Evolutionary conservation across 2,329 filamentous ascomycete genomes (phyloP).

Genomic region (Chaetomium olivaceum): DNA sequence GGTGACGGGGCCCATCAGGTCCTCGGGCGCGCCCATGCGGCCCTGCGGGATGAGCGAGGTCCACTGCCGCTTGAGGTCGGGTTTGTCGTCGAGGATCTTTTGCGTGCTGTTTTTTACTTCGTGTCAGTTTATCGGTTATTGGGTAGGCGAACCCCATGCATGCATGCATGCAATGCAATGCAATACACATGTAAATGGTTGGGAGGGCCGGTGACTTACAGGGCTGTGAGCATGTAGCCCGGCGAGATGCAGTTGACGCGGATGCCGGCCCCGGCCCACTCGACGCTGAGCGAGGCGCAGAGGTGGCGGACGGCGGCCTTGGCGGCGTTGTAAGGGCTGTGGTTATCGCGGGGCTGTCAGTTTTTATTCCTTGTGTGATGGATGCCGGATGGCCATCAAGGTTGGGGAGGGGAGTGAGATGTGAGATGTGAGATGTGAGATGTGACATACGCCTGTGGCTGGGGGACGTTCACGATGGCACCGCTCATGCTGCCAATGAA

Average conservation of each 20-base stretch:
- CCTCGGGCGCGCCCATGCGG: slow-evolving; percentile 88
- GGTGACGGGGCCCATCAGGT: slow-evolving; percentile 89
- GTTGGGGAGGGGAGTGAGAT: background rate
- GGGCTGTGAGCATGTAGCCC: slow-evolving; percentile 92
- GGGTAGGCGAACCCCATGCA: too few relatives aligned
- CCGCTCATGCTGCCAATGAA: slow-evolving; percentile 97
- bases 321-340: slow-evolving; percentile 80
- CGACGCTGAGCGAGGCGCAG: slow-evolving; percentile 83
- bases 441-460: slow-evolving; percentile 71
- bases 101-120: slow-evolving; percentile 78
- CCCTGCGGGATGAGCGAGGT: slow-evolving; percentile 87
- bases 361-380: background rate
- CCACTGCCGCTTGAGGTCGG: slow-evolving; percentile 87
- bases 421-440: slow-evolving; percentile 6
- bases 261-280: slow-evolving; percentile 87
- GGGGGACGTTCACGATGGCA: slow-evolving; percentile 89
- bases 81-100: slow-evolving; percentile 93
- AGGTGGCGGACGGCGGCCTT: slow-evolving; percentile 92
- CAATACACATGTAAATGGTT: background rate
- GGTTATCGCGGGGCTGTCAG: background rate
- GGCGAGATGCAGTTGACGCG: slow-evolving; percentile 94
- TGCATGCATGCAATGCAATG: background rate
- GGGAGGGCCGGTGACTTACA: slow-evolving; percentile 67
- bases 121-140: too few relatives aligned
- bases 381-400: background rate